Evolutionary conservation across 352 stramenopile genomes (phyloP), one percentile per base, ranked within the genome.

Genomic region (Pythium volutum): DNA sequence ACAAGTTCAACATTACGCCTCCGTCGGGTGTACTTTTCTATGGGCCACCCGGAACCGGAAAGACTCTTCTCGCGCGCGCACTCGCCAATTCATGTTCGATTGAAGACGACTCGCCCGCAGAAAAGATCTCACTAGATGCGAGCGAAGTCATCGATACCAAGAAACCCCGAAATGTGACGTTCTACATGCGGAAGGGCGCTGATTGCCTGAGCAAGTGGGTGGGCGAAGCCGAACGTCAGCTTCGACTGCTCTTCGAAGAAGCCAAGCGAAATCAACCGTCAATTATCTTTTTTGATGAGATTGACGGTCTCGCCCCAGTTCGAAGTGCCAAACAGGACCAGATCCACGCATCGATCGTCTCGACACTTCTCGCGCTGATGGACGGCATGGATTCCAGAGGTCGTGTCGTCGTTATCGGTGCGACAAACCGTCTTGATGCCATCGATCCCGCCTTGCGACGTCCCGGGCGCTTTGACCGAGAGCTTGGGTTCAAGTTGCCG

Each of bases 401-500:
- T 48, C 93, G 95, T 27, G 96, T 99, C 1, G 81, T 99, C 25
- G 96, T 99, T n/a, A 93, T 99, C 56, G 97, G 89, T 16, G 97
- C 97, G 6, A 99, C 97, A 0, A 99, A 99, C 66, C 84, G 97
- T n/a, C 78, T 98, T 8, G 90, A 97, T 70, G 88, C 88, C 3
- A 94, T 99, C 36, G 97, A 99, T 71, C 86, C 91, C 7, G 97
- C 97, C 14, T 69, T 99, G 26, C 79, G 98, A 33, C 79, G 97
- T 34, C 95, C 96, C 12, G 96, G 96, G 16, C 88, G 93, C 0
- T 98, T 98, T 52, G 93, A 98, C 66, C 84, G 92, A 43, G 88
- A 97, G 62, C 66, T 98, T 26, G 81, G 80, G 3, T 97, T 98
- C 54, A 90, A 89, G 39, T 59, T 98, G 11, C 93, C 93, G 4